A percentile compares a stretch with the other conserved stretches of the same genome.
These are phyloP conservation scores for Aspergillus campestris DNA, from an alignment of 495 filamentous ascomycete species.

Conservation along the genomic window DNA sequence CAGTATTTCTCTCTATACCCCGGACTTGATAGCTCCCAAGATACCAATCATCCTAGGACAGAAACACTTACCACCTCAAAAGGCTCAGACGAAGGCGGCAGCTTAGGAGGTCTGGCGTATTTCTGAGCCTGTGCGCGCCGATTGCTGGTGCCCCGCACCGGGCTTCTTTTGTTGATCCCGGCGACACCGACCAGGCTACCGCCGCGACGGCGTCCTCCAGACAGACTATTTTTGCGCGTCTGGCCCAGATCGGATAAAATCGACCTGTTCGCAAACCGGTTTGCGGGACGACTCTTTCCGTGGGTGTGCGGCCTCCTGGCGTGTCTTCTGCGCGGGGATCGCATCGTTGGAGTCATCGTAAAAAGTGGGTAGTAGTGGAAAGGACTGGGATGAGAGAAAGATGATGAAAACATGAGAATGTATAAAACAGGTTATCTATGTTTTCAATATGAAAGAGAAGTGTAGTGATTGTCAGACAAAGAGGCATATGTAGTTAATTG, in stretches of 20 bases:
- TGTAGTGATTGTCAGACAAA: too few relatives aligned
- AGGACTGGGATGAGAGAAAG: not conserved
- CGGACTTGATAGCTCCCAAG: constrained; percentile 1
- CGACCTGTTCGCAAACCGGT: constrained; percentile 3
- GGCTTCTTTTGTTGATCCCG: constrained; percentile 1
- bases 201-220: constrained; percentile 1
- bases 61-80: constrained; percentile 13
- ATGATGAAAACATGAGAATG: not conserved
- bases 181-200: not conserved
- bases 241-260: constrained; percentile 6
- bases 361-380: not conserved
- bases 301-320: not conserved
- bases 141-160: not conserved
- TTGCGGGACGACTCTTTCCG: not conserved
- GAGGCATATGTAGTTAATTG: too few relatives aligned
- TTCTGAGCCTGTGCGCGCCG: constrained; percentile 2
- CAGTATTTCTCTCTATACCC: not conserved
- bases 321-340: not conserved
- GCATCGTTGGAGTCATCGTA: not conserved
- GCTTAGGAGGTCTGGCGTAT: constrained; percentile 3
- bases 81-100: constrained; percentile 11
- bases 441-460: too few relatives aligned
- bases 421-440: too few relatives aligned
- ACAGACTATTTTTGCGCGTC: constrained; percentile 1
- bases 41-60: not conserved